Conservation (phyloP, 2,329 filamentous ascomycete species). For the Fusarium piperis region DNA sequence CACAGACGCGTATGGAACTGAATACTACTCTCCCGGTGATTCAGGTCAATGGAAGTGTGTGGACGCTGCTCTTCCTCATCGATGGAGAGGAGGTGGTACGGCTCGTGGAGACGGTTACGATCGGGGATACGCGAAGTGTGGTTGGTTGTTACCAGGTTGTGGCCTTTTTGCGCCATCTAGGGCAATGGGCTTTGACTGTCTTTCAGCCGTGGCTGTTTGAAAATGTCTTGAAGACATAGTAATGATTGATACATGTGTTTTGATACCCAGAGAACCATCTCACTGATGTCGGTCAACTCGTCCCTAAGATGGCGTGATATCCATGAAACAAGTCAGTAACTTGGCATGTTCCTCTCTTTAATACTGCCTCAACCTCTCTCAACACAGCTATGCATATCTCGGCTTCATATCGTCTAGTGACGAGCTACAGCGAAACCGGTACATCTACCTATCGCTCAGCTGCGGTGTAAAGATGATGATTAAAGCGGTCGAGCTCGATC, state of each 20-base stretch:
- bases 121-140: conserved; percentile 5
- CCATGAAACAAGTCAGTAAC: not conserved
- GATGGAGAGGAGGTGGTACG: not conserved
- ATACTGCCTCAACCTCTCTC: too few species aligned
- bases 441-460: too few species aligned
- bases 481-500: too few species aligned
- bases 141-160: conserved; percentile 5
- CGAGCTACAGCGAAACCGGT: too few species aligned
- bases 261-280: not conserved
- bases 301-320: not conserved
- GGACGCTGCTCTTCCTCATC: conserved; percentile 3
- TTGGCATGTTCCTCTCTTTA: not conserved
- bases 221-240: not conserved
- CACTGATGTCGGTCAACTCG: not conserved
- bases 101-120: not conserved
- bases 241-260: not conserved
- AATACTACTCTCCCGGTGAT: not conserved
- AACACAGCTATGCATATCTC: too few species aligned
- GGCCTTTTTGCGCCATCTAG: conserved; percentile 2
- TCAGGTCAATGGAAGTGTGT: conserved; percentile 7
- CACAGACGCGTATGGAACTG: not conserved
- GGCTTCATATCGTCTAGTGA: too few species aligned
- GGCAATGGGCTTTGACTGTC: not conserved
- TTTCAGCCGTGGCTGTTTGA: not conserved
- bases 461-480: too few species aligned